Evolutionary conservation across 2,329 filamentous ascomycete species (phyloP), one percentile per base, ranked within the genome.

Genomic region (Blumeria hordei): DNA sequence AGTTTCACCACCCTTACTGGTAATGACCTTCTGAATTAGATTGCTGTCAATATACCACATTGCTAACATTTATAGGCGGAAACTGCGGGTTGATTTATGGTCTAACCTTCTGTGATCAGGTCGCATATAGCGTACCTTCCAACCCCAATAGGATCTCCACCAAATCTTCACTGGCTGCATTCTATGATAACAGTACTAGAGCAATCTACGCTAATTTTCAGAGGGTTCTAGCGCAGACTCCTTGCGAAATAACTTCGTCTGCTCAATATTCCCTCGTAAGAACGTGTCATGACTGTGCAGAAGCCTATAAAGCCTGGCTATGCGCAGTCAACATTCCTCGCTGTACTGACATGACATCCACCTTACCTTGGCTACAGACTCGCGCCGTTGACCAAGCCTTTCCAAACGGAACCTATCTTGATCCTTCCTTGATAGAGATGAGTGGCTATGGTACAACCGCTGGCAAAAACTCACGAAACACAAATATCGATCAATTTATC

Each of bases 291-390:
- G 76, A 93, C 67, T 98, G 92, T 68, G 77, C 72, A 14, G 64
- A 66, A 0, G 86, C 87, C 8, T 98, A 98, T 74, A 95, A 93
- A 67, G 74, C 80, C 63, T 98, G 92, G 92, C 80, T 98, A 18
- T 98, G 92, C 70, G 84, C 86, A 28, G 88, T 96, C 33, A 83
- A 80, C 14, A 92, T 98, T 58, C 92, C 92, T 0, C 84, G 88
- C 34, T 98, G 92, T 70, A 82, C 86, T 63, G 90, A 95, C 69
- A 92, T 85, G 62, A 77, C 74, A 53, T 77, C 73, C 52, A 62
- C 66, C 1, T 70, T 72, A 12, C 54, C 71, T 1, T 67, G 72
- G 59, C 68, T 66, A 9, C 76, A 80, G 57, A 71, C 74, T 18
- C 83, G 92, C 49, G 92, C 90, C 63, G 75, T 87, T 54, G 78